These are phyloP conservation scores for Carex littledalei DNA, from an alignment of 176 grass and related monocot species.

Conservation along the genomic window DNA sequence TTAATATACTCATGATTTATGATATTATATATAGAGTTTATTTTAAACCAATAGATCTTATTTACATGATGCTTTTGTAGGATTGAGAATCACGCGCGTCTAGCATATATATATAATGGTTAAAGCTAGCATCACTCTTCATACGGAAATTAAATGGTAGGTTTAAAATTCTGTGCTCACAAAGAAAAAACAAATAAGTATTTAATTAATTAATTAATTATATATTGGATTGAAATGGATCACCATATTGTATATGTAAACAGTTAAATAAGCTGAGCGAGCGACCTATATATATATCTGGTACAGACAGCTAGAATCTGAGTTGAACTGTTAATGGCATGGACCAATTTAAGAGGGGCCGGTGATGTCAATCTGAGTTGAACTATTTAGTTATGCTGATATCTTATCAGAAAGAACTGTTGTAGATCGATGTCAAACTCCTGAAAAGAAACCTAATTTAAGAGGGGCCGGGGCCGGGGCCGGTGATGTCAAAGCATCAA, in stretches of 20 bases:
- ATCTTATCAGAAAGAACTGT: background rate
- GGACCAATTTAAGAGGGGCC: background rate
- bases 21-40: background rate
- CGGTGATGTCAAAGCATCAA: background rate
- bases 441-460: slow-evolving; percentile 3
- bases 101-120: too few species aligned
- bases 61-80: background rate
- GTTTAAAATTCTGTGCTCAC: too few species aligned
- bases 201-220: too few species aligned
- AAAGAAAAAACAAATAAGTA: background rate
- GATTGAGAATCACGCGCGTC: too few species aligned
- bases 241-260: too few species aligned
- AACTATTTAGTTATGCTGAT: background rate
- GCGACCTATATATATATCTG: too few species aligned
- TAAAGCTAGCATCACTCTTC: too few species aligned
- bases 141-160: too few species aligned
- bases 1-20: background rate
- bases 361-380: too few species aligned
- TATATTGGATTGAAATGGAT: too few species aligned
- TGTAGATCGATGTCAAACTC: background rate
- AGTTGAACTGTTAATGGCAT: background rate
- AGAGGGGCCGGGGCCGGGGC: background rate
- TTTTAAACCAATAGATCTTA: background rate
- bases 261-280: too few species aligned
- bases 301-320: too few species aligned